Percentiles rank a stretch among this genome's conserved stretches.
These are phyloP conservation scores for Macrolepiota fuliginosa DNA, from an alignment of 768 basidiomycete genomes.

Conservation along the genomic window DNA sequence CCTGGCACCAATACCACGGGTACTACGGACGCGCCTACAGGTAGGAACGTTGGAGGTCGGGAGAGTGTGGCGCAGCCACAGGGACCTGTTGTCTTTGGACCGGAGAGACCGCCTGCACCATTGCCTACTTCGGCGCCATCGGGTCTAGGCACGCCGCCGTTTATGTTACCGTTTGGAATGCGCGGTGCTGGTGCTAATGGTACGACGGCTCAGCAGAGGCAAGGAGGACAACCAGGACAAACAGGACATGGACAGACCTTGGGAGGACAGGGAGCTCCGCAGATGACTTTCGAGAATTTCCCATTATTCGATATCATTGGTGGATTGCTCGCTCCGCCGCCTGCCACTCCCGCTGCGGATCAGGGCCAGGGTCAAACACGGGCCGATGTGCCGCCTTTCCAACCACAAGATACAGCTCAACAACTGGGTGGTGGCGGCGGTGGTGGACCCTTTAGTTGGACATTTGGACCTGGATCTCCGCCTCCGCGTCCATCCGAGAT, in stretches of 20 bases:
- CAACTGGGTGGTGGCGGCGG: neutral
- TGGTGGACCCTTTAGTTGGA: neutral
- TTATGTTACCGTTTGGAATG: neutral
- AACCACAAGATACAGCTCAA: neutral
- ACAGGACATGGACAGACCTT: neutral
- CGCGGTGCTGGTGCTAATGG: neutral
- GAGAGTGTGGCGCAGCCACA: neutral
- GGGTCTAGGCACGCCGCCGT: neutral
- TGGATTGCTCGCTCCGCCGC: neutral
- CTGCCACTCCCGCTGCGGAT: neutral
- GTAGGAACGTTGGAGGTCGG: neutral
- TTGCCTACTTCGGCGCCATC: neutral
- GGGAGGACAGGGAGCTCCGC: neutral
- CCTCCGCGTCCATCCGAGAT: slow-evolving; percentile 1
- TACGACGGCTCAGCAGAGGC: neutral
- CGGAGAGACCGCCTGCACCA: slow-evolving; percentile 3
- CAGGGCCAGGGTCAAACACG: neutral
- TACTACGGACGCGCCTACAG: neutral
- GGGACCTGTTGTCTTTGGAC: slow-evolving; percentile 1
- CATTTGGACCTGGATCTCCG: neutral
- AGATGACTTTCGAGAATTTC: neutral
- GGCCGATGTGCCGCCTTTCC: neutral
- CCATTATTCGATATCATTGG: slow-evolving; percentile 1
- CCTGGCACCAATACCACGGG: neutral
- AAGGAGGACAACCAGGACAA: neutral